Evolutionary conservation across 805 yeast genomes (phyloP).

Genomic region (Metschnikowia shivogae): DNA sequence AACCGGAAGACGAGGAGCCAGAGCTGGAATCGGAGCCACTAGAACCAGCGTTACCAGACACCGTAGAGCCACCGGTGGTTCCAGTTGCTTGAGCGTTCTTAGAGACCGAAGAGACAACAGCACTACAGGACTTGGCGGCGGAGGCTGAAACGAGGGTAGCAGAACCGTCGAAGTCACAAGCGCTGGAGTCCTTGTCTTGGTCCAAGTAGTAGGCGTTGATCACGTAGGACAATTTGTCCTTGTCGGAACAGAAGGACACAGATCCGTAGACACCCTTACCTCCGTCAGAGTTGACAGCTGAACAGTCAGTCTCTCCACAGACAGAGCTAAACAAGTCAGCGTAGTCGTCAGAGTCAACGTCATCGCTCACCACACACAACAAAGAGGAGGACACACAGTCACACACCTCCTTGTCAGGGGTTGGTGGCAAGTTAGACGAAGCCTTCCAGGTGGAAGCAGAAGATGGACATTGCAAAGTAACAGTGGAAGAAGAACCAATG

Average conservation of each 20-base stretch:
- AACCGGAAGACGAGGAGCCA: constrained; percentile 19
- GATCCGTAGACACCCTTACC: constrained; percentile 65
- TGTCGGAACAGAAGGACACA: constrained; percentile 64
- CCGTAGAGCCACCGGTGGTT: constrained; percentile 8
- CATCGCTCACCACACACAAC: constrained; percentile 56
- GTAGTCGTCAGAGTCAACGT: constrained; percentile 54
- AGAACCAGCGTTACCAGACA: constrained; percentile 20
- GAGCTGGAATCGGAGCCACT: constrained; percentile 15
- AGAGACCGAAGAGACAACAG: constrained; percentile 18
- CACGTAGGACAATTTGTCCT: constrained; percentile 61
- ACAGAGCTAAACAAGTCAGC: constrained; percentile 53
- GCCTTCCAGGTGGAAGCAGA: constrained; percentile 57
- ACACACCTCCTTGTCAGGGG: constrained; percentile 64
- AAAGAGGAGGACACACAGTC: constrained; percentile 55
- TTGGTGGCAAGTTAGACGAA: constrained; percentile 68
- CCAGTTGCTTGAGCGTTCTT: constrained; percentile 16
- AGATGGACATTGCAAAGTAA: constrained; percentile 60
- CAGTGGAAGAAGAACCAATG: constrained; percentile 22
- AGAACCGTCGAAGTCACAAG: constrained; percentile 39
- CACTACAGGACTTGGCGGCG: constrained; percentile 30
- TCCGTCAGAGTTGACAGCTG: constrained; percentile 61
- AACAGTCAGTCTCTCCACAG: constrained; percentile 59
- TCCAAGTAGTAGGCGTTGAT: constrained; percentile 55
- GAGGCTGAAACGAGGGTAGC: constrained; percentile 42
- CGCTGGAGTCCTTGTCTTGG: constrained; percentile 11